Percentiles rank a stretch among this genome's conserved stretches.
Conservation (phyloP, 352 stramenopile species). For the Pythium folliculosum region DNA sequence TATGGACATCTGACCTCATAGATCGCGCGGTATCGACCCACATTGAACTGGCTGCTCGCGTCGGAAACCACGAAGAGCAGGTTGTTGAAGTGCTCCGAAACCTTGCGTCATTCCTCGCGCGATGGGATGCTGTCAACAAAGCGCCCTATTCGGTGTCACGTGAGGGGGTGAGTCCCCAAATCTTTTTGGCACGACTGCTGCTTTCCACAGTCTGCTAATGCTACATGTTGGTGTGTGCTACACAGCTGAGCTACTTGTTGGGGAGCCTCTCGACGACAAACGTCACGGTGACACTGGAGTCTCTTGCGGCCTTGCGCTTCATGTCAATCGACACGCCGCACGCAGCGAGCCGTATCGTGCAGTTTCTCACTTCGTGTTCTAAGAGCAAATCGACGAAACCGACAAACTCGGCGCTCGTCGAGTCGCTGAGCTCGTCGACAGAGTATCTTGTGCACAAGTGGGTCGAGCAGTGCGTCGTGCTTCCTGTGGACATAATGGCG, state of each 20-base stretch:
- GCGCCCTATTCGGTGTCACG: constrained; percentile 25
- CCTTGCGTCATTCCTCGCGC: constrained; percentile 8
- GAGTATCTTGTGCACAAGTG: constrained; percentile 5
- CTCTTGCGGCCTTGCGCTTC: constrained; percentile 3
- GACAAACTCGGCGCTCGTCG: not conserved
- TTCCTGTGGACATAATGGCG: constrained; percentile 1
- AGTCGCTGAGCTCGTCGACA: not conserved
- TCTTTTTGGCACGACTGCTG: too few relatives aligned
- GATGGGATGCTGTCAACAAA: not conserved
- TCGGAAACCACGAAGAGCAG: not conserved
- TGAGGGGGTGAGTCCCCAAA: constrained; percentile 32
- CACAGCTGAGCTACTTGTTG: constrained; percentile 20
- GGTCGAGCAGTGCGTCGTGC: not conserved
- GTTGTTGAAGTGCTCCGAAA: constrained; percentile 5
- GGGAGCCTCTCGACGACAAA: constrained; percentile 15
- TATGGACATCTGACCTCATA: constrained; percentile 16
- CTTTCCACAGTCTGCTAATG: not conserved
- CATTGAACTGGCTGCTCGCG: constrained; percentile 44
- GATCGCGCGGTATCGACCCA: constrained; percentile 36
- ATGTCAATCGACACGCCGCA: constrained; percentile 1
- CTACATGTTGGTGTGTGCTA: not conserved
- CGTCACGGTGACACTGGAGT: not conserved
- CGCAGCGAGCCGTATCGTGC: constrained; percentile 7
- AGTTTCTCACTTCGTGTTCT: constrained; percentile 13
- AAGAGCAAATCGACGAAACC: not conserved